Evolutionary conservation across 2,329 filamentous ascomycete genomes (phyloP).

Genomic region (Diplodia corticola): DNA sequence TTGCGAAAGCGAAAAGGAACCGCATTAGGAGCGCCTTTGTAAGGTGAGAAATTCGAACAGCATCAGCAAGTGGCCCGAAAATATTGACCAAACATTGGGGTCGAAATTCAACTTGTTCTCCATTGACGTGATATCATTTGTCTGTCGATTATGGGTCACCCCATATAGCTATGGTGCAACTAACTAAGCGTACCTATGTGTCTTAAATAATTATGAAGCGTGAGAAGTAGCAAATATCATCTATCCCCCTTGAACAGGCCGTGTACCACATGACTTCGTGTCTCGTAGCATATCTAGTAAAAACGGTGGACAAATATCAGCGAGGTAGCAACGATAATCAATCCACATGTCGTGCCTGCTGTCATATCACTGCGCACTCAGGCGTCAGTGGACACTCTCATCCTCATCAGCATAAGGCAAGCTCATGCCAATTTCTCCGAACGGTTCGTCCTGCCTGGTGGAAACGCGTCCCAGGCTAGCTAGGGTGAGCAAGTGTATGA

Average conservation of each 20-base stretch:
- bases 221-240: neutral
- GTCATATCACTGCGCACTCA: neutral
- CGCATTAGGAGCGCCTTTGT: neutral
- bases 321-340: neutral
- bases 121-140: neutral
- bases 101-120: neutral
- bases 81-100: neutral
- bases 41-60: neutral
- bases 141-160: no score
- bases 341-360: neutral
- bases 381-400: neutral
- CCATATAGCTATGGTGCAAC: no score
- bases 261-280: neutral
- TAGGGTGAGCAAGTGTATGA: constrained; percentile 43
- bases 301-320: neutral
- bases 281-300: neutral
- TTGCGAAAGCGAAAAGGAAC: neutral
- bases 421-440: constrained; percentile 39
- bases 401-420: neutral
- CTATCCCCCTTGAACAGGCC: neutral
- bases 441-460: constrained; percentile 59
- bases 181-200: neutral
- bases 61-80: neutral
- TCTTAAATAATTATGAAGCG: no score
- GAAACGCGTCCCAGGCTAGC: constrained; percentile 62